Conservation (phyloP, 2,329 filamentous ascomycete genomes). For the Gliomastix tumulicola region DNA sequence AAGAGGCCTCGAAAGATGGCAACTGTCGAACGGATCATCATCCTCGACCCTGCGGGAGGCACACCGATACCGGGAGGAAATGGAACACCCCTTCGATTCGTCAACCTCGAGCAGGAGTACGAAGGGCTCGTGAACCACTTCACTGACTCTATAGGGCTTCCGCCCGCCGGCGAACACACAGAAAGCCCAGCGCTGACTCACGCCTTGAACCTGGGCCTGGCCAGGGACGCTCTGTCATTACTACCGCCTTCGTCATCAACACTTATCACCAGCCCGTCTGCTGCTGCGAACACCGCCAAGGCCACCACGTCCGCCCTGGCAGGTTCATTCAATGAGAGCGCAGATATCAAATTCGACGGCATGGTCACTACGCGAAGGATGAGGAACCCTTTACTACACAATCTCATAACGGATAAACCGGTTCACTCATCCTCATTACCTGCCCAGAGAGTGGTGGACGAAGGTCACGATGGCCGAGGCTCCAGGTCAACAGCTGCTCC, state of each 20-base stretch:
- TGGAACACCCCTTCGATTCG: constrained; percentile 47
- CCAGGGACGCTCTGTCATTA: constrained; percentile 63
- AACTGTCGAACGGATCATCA: constrained; percentile 75
- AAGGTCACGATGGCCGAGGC: too few species aligned
- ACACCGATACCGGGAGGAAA: constrained; percentile 56
- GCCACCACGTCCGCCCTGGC: neutral
- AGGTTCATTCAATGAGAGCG: constrained; percentile 10
- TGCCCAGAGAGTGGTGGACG: constrained; percentile 50
- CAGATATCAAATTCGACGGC: constrained; percentile 39
- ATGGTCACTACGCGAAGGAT: constrained; percentile 47
- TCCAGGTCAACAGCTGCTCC: too few species aligned
- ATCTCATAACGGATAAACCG: constrained; percentile 91
- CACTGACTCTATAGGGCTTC: constrained; percentile 18
- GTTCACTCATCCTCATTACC: constrained; percentile 88
- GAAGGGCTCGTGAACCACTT: constrained; percentile 60
- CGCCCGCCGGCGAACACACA: constrained; percentile 17
- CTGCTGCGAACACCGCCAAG: constrained; percentile 44
- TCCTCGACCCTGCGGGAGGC: constrained; percentile 81
- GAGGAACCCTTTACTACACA: constrained; percentile 87
- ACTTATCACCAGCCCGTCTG: constrained; percentile 78
- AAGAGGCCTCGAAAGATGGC: constrained; percentile 41
- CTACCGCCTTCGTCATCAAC: constrained; percentile 81
- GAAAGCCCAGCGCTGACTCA: constrained; percentile 33
- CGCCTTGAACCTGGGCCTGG: constrained; percentile 65
- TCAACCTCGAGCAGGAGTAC: constrained; percentile 92